A percentile compares a stretch with the other conserved stretches of the same genome.
Evolutionary conservation across 2,329 filamentous ascomycete genomes (phyloP).

Genomic region (Aureobasidium melanogenum): DNA sequence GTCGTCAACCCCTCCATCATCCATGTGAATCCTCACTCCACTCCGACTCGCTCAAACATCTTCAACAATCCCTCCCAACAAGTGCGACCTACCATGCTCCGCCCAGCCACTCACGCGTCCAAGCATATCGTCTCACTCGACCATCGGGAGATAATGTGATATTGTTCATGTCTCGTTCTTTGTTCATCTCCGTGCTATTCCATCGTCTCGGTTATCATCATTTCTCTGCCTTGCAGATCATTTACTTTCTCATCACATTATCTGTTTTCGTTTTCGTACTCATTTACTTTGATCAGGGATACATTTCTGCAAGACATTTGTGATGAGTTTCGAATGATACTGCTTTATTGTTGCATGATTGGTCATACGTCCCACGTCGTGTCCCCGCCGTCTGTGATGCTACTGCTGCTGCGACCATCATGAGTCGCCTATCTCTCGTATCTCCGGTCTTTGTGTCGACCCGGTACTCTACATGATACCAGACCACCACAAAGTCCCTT

Average conservation of each 20-base stretch:
- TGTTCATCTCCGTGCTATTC: neutral
- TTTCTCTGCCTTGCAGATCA: neutral
- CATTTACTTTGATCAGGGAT: neutral
- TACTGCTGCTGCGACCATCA: neutral
- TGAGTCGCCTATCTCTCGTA: neutral
- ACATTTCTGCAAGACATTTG: neutral
- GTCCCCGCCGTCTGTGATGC: neutral
- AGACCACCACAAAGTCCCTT: neutral
- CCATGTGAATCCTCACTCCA: constrained; percentile 9
- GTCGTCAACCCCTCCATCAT: neutral
- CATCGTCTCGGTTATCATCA: neutral
- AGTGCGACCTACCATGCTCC: constrained; percentile 2
- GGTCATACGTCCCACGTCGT: neutral
- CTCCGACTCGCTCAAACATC: constrained; percentile 4
- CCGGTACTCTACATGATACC: neutral
- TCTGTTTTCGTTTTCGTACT: neutral
- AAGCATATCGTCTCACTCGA: neutral
- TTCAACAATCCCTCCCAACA: constrained; percentile 5
- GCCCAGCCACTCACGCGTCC: neutral
- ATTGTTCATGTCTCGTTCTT: too few relatives aligned
- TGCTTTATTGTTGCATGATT: neutral
- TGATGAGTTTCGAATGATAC: neutral
- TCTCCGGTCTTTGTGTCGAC: neutral
- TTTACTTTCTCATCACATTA: neutral
- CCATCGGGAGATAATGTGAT: neutral